Evolutionary conservation across 495 filamentous ascomycete species (phyloP).

Genomic region (Xeromyces bisporus): DNA sequence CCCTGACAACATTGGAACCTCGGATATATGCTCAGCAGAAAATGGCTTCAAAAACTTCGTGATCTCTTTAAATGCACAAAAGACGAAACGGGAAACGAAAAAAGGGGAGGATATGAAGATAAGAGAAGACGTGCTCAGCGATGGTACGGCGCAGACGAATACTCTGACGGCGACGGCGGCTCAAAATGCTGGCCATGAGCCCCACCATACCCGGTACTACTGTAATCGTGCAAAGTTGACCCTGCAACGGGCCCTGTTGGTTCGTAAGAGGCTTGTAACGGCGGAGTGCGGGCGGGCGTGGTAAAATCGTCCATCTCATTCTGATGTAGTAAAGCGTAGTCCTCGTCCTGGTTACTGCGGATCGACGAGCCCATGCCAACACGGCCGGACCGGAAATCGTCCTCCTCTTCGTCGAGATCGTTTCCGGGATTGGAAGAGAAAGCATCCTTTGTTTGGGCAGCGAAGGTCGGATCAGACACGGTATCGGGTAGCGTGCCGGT

Average conservation of each 20-base stretch:
- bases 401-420: conserved; percentile 32
- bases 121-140: not conserved
- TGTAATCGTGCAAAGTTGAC: conserved; percentile 24
- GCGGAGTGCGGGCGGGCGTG: conserved; percentile 19
- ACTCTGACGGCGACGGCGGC: conserved; percentile 12
- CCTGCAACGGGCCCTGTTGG: conserved; percentile 19
- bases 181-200: conserved; percentile 27
- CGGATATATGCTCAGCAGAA: too few species aligned
- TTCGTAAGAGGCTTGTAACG: conserved; percentile 23
- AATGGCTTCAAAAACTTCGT: too few species aligned
- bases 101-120: not conserved
- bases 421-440: conserved; percentile 33
- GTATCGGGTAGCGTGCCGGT: conserved; percentile 61
- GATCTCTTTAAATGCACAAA: too few species aligned
- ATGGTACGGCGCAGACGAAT: conserved; percentile 7
- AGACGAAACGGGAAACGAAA: not conserved
- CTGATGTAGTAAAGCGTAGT: conserved; percentile 31
- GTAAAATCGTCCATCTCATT: conserved; percentile 27
- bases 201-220: conserved; percentile 30
- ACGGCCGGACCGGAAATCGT: conserved; percentile 30
- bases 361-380: conserved; percentile 18
- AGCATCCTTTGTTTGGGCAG: conserved; percentile 31
- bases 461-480: conserved; percentile 33
- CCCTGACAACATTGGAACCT: too few species aligned
- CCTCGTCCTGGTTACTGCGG: conserved; percentile 25